Conservation (phyloP, 2,329 filamentous ascomycete species). For the Curvularia eragrostidis region DNA sequence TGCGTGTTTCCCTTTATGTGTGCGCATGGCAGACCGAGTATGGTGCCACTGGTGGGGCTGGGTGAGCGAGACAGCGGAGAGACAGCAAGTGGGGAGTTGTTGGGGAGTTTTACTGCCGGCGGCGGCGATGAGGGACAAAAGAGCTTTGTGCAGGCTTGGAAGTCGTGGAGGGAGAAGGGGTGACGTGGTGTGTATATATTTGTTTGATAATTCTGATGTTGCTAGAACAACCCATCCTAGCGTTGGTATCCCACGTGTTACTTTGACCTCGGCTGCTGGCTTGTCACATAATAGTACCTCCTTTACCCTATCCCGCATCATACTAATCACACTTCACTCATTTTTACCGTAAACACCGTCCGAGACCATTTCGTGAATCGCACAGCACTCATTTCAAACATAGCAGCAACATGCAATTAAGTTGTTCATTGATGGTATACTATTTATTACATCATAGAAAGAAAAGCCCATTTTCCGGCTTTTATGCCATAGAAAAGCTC, state of each 20-base stretch:
- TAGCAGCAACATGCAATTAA: conserved; percentile 13
- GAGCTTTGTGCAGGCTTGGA: conserved; percentile 10
- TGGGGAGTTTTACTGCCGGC: background rate
- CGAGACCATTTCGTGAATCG: background rate
- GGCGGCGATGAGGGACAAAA: background rate
- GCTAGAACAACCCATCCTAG: background rate
- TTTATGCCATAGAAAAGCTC: conserved; percentile 26
- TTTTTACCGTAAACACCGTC: background rate
- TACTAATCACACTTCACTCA: background rate
- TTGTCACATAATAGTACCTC: background rate
- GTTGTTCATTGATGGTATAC: conserved; percentile 28
- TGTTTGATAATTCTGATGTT: background rate
- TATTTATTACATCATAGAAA: conserved; percentile 40
- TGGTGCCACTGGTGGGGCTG: conserved; percentile 55
- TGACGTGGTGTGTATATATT: background rate
- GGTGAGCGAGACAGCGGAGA: conserved; percentile 5
- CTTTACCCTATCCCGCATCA: background rate
- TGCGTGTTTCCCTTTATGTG: conserved; percentile 83
- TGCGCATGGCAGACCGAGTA: conserved; percentile 71
- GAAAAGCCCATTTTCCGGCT: conserved; percentile 26
- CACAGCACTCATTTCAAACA: background rate
- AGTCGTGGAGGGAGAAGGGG: conserved; percentile 1
- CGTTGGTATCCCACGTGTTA: background rate
- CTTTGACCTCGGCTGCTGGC: background rate
- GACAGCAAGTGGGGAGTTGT: background rate